phyloP scores from a whole-genome alignment of 768 basidiomycete species.

The Cystobasidium ongulense region DNA sequence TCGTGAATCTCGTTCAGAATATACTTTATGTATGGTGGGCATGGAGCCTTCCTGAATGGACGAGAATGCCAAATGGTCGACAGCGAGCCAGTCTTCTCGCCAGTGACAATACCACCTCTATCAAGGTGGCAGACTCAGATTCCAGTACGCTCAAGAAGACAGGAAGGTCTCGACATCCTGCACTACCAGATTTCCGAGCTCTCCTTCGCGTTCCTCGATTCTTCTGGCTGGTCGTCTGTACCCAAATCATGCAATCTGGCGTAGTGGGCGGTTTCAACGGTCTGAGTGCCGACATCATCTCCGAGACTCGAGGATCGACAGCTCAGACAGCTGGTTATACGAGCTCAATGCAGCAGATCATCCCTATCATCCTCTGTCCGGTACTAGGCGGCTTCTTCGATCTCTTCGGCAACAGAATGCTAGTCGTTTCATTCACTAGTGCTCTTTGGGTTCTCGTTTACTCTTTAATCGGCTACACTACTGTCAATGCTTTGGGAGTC shows the following conservation, averaged over 20 bases:
- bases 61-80: slow-evolving; percentile 16
- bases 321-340: slow-evolving; percentile 12
- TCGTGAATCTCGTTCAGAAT: slow-evolving; percentile 22
- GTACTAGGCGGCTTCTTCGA: slow-evolving; percentile 27
- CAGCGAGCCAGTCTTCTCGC: neutral
- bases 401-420: slow-evolving; percentile 24
- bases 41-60: neutral
- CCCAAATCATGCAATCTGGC: slow-evolving; percentile 17
- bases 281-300: slow-evolving; percentile 22
- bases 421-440: neutral
- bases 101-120: neutral
- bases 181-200: slow-evolving; percentile 3
- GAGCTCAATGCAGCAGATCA: neutral
- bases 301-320: slow-evolving; percentile 19
- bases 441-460: neutral
- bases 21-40: slow-evolving; percentile 9
- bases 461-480: neutral
- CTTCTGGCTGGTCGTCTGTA: slow-evolving; percentile 27
- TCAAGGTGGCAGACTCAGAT: neutral
- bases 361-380: slow-evolving; percentile 20
- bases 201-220: slow-evolving; percentile 10
- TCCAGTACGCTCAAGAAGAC: too few species aligned
- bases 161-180: too few species aligned
- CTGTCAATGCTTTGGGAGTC: slow-evolving; percentile 4
- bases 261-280: slow-evolving; percentile 15